Evolutionary conservation across 78 protist genomes (phyloP).

Genomic region (Bodo saltans): DNA sequence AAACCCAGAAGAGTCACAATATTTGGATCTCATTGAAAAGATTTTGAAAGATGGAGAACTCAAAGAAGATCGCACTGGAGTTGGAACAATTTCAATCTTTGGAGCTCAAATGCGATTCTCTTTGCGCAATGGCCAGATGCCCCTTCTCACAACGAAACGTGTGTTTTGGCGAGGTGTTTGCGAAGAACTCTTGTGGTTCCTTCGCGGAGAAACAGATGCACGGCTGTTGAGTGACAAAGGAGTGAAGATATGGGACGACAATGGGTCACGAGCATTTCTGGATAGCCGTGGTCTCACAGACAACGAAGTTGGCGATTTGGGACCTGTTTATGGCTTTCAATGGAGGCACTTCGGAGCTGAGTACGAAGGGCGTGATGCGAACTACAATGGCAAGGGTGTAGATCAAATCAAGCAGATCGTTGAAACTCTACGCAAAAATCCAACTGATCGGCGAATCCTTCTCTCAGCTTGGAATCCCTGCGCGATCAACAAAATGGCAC

Average conservation of each 20-base stretch:
- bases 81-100: slow-evolving; percentile 63
- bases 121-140: slow-evolving; percentile 56
- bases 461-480: slow-evolving; percentile 87
- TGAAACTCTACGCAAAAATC: slow-evolving; percentile 54
- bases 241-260: slow-evolving; percentile 88
- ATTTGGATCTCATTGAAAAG: slow-evolving; percentile 59
- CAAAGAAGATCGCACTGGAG: slow-evolving; percentile 80
- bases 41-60: slow-evolving; percentile 50
- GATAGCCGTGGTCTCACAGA: slow-evolving; percentile 55
- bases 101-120: slow-evolving; percentile 65
- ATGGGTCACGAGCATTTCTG: slow-evolving; percentile 67
- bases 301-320: slow-evolving; percentile 68
- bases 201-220: slow-evolving; percentile 69
- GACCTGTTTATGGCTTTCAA: slow-evolving; percentile 89
- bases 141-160: slow-evolving; percentile 86
- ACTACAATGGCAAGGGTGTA: slow-evolving; percentile 72
- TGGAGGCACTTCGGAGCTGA: slow-evolving; percentile 93
- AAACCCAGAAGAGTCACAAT: slow-evolving; percentile 61
- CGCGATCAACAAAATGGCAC: slow-evolving; percentile 74
- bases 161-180: slow-evolving; percentile 84
- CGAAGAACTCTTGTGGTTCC: slow-evolving; percentile 87
- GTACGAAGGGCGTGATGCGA: slow-evolving; percentile 67
- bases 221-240: slow-evolving; percentile 41
- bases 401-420: slow-evolving; percentile 65
- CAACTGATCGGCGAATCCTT: slow-evolving; percentile 72